Evolutionary conservation across 1,284 basidiomycete species (phyloP).

Genomic region (Ustilago esculenta): DNA sequence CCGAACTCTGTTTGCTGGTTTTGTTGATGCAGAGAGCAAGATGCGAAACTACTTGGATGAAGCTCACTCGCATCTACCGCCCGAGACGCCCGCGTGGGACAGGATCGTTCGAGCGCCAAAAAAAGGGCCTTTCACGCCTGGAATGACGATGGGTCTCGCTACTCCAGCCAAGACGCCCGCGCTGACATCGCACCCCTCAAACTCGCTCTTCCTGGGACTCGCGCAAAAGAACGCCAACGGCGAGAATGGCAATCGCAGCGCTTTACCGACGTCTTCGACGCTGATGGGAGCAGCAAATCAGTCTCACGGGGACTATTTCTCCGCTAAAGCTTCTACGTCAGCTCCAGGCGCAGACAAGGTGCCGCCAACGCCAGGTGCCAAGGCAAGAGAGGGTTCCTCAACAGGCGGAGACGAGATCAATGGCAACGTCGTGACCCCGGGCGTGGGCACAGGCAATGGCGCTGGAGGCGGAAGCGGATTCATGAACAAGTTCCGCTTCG

Average conservation of each 20-base stretch:
- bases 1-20: constrained; percentile 63
- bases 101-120: constrained; percentile 25
- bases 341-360: not conserved
- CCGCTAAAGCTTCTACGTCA: constrained; percentile 17
- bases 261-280: constrained; percentile 28
- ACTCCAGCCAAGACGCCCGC: constrained; percentile 53
- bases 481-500: constrained; percentile 52
- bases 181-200: constrained; percentile 27
- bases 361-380: constrained; percentile 14
- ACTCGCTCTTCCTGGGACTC: constrained; percentile 17
- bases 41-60: constrained; percentile 33
- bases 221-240: constrained; percentile 13
- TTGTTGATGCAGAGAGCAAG: constrained; percentile 56
- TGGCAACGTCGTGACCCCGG: constrained; percentile 22
- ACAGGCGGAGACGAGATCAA: constrained; percentile 21
- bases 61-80: not conserved
- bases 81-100: constrained; percentile 44
- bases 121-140: constrained; percentile 64
- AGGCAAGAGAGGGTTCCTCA: constrained; percentile 19
- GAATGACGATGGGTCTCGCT: constrained; percentile 56
- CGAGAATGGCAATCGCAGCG: constrained; percentile 11
- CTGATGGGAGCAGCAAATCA: constrained; percentile 4
- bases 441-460: constrained; percentile 6
- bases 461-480: constrained; percentile 31
- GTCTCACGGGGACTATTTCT: constrained; percentile 46